Conservation (phyloP, 2,329 filamentous ascomycete genomes). For the Dactylellina cionopaga region DNA sequence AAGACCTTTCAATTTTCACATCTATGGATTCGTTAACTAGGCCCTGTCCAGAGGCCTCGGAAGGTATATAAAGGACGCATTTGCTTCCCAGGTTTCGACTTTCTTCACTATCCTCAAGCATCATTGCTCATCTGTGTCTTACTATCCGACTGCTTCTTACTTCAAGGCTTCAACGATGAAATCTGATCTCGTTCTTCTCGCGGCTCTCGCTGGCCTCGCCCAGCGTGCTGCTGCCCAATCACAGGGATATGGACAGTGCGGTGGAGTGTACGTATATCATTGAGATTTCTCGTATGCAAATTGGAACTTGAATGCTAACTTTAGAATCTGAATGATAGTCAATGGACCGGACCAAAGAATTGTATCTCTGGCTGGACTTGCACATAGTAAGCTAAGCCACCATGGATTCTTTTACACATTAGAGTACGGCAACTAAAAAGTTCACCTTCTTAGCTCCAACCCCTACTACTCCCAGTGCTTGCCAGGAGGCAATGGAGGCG, state of each 20-base stretch:
- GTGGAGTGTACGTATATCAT: conserved; percentile 35
- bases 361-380: conserved; percentile 50
- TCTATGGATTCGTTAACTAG: conserved; percentile 23
- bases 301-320: neutral
- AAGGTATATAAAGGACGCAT: conserved; percentile 44
- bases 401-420: neutral
- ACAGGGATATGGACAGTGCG: conserved; percentile 46
- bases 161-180: conserved; percentile 41
- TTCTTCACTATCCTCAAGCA: conserved; percentile 43
- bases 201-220: conserved; percentile 38
- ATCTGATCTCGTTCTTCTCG: conserved; percentile 42
- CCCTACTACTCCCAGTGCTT: conserved; percentile 52
- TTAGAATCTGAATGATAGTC: conserved; percentile 8
- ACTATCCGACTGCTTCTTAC: conserved; percentile 35
- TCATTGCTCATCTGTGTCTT: conserved; percentile 34
- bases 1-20: conserved; percentile 27
- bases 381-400: conserved; percentile 34
- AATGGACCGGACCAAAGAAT: conserved; percentile 21
- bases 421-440: neutral
- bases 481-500: conserved; percentile 26
- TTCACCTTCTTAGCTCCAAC: conserved; percentile 41
- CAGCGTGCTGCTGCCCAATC: conserved; percentile 39
- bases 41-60: conserved; percentile 20
- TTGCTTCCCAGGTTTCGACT: conserved; percentile 34
- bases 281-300: neutral